phyloP scores from a whole-genome alignment of 441 rosid species.

The Corymbia calophylla region DNA sequence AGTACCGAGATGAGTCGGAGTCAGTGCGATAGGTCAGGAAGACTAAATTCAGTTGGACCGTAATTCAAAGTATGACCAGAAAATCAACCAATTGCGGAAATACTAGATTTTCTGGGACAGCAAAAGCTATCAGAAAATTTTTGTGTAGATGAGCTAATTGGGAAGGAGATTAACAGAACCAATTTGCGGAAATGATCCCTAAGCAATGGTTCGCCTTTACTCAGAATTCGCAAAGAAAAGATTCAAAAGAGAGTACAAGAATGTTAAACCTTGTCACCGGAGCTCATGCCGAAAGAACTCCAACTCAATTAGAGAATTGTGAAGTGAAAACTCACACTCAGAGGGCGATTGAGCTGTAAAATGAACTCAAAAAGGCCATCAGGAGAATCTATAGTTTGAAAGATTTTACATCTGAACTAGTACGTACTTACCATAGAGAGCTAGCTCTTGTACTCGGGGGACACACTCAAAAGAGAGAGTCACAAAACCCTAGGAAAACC shows the following conservation, averaged over 20 bases:
- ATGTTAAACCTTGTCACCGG: background rate
- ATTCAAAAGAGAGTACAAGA: background rate
- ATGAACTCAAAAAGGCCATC: background rate
- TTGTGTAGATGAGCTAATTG: background rate
- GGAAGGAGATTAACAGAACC: background rate
- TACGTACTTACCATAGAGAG: background rate
- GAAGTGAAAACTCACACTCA: background rate
- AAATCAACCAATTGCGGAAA: background rate
- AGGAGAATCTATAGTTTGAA: background rate
- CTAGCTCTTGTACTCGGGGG: background rate
- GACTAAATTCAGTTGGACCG: background rate
- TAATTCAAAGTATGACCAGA: background rate
- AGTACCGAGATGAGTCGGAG: background rate
- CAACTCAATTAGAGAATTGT: background rate
- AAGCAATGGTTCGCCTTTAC: background rate
- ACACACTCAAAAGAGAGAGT: background rate
- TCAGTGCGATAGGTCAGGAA: background rate
- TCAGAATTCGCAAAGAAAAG: background rate
- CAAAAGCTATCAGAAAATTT: background rate
- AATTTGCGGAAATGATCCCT: background rate
- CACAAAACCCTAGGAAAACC: conserved; percentile 25
- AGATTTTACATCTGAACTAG: background rate
- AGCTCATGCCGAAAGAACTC: background rate
- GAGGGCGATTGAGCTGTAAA: background rate
- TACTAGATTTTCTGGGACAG: background rate